Percentiles rank a stretch among this genome's conserved stretches.
These are phyloP conservation scores for Calcarisporium arbuscula DNA, from an alignment of 2,329 filamentous ascomycete genomes.

Conservation along the genomic window DNA sequence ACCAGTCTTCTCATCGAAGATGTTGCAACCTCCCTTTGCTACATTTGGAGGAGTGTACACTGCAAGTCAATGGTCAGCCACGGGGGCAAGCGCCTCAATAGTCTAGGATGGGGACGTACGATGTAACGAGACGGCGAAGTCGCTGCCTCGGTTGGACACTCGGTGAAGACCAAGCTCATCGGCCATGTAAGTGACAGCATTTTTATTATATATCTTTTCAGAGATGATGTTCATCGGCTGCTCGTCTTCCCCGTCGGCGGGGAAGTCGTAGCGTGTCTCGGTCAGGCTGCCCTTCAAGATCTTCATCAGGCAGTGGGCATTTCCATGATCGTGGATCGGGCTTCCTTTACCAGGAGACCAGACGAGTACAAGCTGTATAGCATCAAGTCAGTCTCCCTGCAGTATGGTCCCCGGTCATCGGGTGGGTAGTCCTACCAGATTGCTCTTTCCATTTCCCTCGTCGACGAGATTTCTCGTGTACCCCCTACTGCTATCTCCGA, in stretches of 20 bases:
- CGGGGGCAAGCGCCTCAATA: conserved; percentile 22
- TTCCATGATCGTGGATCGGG: conserved; percentile 82
- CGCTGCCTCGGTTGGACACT: conserved; percentile 67
- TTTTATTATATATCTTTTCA: conserved; percentile 60
- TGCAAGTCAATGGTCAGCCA: conserved; percentile 28
- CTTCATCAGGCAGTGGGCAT: conserved; percentile 91
- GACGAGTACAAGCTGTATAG: conserved; percentile 68
- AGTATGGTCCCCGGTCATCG: neutral
- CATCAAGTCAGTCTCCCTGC: conserved; percentile 13
- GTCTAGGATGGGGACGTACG: conserved; percentile 34
- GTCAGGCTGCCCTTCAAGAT: conserved; percentile 71
- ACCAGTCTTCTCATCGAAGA: conserved; percentile 74
- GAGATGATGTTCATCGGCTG: conserved; percentile 58
- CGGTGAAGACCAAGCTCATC: conserved; percentile 83
- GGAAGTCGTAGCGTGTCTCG: conserved; percentile 77
- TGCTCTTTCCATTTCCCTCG: conserved; percentile 76
- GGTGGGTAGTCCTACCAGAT: conserved; percentile 47
- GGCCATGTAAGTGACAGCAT: conserved; percentile 84
- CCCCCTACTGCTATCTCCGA: conserved; percentile 60
- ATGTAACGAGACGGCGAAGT: conserved; percentile 81
- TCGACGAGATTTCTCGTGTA: conserved; percentile 90
- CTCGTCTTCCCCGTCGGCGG: conserved; percentile 39
- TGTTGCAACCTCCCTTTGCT: conserved; percentile 71
- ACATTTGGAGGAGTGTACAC: conserved; percentile 88
- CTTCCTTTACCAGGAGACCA: conserved; percentile 82